Evolutionary conservation across 352 stramenopile genomes (phyloP), one percentile per base, ranked within the genome.

Genomic region (Globisporangium okanoganense): DNA sequence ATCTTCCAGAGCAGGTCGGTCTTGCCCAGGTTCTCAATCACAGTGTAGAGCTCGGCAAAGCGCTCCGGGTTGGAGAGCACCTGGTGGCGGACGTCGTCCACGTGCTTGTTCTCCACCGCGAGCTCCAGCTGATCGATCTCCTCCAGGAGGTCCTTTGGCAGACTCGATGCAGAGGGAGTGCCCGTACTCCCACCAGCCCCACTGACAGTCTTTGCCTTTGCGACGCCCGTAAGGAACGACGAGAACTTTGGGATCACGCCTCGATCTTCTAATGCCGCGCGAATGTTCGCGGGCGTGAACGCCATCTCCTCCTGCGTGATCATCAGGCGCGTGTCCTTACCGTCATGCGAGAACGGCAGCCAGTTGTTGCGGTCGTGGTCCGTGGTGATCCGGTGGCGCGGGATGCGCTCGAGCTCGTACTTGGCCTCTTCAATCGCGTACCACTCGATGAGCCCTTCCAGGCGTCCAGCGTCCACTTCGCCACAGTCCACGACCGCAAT

Each of bases 1-100:
- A 92, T 74, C 61, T 89, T 92, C 79, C 79, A 88, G 18, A 92
- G 68, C 49, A 92, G 58, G 53, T 92, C 79, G 10, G 70, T 85
- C 64, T 90, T 92, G 2, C 79, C 78, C 0, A 92, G 59, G 50
- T 72, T 76, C 51, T 90, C 75, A 20, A 92, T 81, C 18, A 86
- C 66, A 14, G 67, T 43, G 18, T 79, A 79, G n/a, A 92, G 70
- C 61, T 92, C 79, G 0, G 76, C 78, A 6, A 92, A 76, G 7
- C 82, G 82, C 55, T 92, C 82, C 4, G 79, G 78, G 29, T 92
- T 92, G 18, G 65, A 61, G 20, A 87, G 47, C 18, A 71, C 57
- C n/a, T 75, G 73, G 4, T 25, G 31, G 13, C 62, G 65, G 13
- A 51, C 52, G 13, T 51, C 57, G 20, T 63, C 57, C 14, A 60